Base-by-base conservation (phyloP, 257 asterid species). In the Capsicum rhomboideum region DNA sequence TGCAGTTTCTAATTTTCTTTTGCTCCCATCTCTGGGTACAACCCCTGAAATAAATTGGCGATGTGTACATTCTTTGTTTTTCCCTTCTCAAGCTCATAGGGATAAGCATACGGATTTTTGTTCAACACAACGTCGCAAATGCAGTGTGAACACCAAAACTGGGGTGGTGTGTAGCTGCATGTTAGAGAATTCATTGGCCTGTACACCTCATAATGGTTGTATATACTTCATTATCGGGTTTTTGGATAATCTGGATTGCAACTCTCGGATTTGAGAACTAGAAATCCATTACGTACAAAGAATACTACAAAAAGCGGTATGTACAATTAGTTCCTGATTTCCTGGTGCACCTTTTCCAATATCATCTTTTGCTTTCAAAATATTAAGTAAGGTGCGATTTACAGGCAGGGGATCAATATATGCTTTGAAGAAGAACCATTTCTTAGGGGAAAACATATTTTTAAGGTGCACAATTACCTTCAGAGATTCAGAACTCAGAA, bases 121-220 rank as follows among this genome's bases (percentile, higher is more conserved):
- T 78, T 61, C 87, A 46, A 34, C 78, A 8, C 63, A 63, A 37
- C 85, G 85, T 83, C 13, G 1, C 75, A 85, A 80, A 61, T 68
- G 14, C 53, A 75, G 23, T 12, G 86, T 91, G 88, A 90, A 79
- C 64, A 92, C 97, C 2, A 86, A 83, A 82, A 84, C 83, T 61
- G 94, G 94, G 61, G 40, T 84, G 85, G 91, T 94, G 28, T 93
- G 97, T 79, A 50, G 84, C 69, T 93, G 95, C 78, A 12, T 86
- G 90, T 37, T 96, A 85, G 90, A 92, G 84, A 92, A 92, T 69
- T 90, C 97, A n/a, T 85, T 96, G 53, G 95, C 92, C 4, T 6
- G 82, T 37, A 94, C 99, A 2, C 95, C 98, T 46, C 97, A 94
- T 78, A 96, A 91, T 59, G 90, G 86, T 46, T 10, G 13, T 46